Evolutionary conservation across 805 yeast genomes (phyloP).

Genomic region (Yamadazyma scolyti): DNA sequence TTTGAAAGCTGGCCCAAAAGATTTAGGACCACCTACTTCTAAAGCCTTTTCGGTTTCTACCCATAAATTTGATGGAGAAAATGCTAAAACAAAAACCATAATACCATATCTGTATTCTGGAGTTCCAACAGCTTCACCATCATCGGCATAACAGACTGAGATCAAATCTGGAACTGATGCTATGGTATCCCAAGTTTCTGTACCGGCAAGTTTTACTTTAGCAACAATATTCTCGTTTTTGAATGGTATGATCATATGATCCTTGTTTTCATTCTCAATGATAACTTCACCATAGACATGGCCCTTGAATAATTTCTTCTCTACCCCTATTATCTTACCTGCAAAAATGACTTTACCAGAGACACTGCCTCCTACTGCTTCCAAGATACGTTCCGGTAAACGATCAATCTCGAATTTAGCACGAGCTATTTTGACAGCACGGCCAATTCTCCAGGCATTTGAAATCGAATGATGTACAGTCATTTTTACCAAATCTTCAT

Average conservation of each 20-base stretch:
- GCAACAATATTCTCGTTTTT: slow-evolving; percentile 45
- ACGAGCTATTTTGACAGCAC: slow-evolving; percentile 37
- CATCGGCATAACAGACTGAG: slow-evolving; percentile 37
- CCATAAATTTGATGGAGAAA: slow-evolving; percentile 37
- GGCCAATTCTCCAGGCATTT: slow-evolving; percentile 49
- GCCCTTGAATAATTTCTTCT: slow-evolving; percentile 37
- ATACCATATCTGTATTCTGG: slow-evolving; percentile 47
- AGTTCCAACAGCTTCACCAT: slow-evolving; percentile 46
- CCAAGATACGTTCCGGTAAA: slow-evolving; percentile 22
- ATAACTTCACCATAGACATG: slow-evolving; percentile 44
- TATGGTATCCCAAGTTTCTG: slow-evolving; percentile 22
- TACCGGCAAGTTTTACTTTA: slow-evolving; percentile 15
- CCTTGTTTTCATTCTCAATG: slow-evolving; percentile 18
- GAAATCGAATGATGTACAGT: slow-evolving; percentile 7
- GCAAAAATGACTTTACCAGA: slow-evolving; percentile 25
- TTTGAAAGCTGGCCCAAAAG: slow-evolving; percentile 26
- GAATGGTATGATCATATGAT: slow-evolving; percentile 35
- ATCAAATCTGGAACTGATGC: slow-evolving; percentile 47
- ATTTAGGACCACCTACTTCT: slow-evolving; percentile 40
- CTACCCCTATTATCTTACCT: slow-evolving; percentile 44
- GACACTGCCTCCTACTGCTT: slow-evolving; percentile 29
- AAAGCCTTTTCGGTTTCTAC: slow-evolving; percentile 33
- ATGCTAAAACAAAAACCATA: slow-evolving; percentile 38
- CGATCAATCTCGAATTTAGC: slow-evolving; percentile 31
- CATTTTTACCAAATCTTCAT: slow-evolving; percentile 4